These are phyloP conservation scores for Exophiala phaeomuriformis DNA, from an alignment of 2,329 filamentous ascomycete genomes.

Conservation along the genomic window DNA sequence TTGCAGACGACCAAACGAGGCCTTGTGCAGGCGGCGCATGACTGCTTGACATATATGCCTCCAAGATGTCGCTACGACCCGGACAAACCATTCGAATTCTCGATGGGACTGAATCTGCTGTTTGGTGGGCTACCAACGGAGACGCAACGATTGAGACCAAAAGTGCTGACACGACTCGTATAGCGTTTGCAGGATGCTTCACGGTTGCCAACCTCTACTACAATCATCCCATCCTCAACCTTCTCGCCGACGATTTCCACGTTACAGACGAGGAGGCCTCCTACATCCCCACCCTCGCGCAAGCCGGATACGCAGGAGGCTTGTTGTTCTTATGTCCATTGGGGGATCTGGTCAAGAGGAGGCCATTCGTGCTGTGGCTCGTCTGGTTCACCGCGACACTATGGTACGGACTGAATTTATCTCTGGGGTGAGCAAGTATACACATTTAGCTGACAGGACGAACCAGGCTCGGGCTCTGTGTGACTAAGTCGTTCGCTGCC, in stretches of 20 bases:
- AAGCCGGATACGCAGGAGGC: slow-evolving; percentile 70
- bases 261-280: slow-evolving; percentile 62
- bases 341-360: slow-evolving; percentile 60
- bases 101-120: slow-evolving; percentile 28
- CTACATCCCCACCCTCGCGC: slow-evolving; percentile 65
- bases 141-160: not conserved
- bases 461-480: slow-evolving; percentile 53
- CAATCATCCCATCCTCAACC: slow-evolving; percentile 69
- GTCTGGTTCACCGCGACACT: slow-evolving; percentile 60
- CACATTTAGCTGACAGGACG: no score
- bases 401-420: slow-evolving; percentile 44
- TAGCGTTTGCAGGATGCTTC: slow-evolving; percentile 45
- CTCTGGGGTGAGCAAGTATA: no score
- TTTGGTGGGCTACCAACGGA: slow-evolving; percentile 28
- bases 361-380: slow-evolving; percentile 59
- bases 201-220: slow-evolving; percentile 79
- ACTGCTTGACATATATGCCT: slow-evolving; percentile 26
- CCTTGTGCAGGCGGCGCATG: slow-evolving; percentile 10
- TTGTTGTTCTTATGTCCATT: slow-evolving; percentile 67
- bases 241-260: slow-evolving; percentile 62
- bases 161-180: slow-evolving; percentile 15
- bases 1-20: not conserved
- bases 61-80: slow-evolving; percentile 29
- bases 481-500: slow-evolving; percentile 56
- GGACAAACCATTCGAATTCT: slow-evolving; percentile 27